A percentile compares a stretch with the other conserved stretches of the same genome.
Conservation (phyloP, 2,329 filamentous ascomycete species). For the Xylariales sp. region DNA sequence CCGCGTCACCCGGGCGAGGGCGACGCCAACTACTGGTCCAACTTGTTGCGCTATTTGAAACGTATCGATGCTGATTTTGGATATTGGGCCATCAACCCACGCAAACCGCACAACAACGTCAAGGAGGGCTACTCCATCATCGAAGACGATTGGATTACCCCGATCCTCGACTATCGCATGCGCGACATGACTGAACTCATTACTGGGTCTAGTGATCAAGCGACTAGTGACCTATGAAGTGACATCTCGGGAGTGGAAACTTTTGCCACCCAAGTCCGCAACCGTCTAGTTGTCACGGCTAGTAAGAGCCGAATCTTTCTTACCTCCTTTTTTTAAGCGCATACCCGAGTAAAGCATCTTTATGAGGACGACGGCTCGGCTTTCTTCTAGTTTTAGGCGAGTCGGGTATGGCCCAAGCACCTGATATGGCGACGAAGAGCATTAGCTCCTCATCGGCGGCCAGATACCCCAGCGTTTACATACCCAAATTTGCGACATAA, state of each 20-base stretch:
- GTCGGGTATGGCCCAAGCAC: not conserved
- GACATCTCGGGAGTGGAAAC: not conserved
- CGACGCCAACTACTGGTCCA: constrained; percentile 73
- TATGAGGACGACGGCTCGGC: not conserved
- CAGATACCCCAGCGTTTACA: constrained; percentile 15
- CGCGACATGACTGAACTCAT: constrained; percentile 70
- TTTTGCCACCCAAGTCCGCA: not conserved
- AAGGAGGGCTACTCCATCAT: constrained; percentile 72
- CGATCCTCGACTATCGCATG: constrained; percentile 71
- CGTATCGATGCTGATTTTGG: constrained; percentile 72
- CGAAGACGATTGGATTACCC: constrained; percentile 72
- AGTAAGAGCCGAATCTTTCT: not conserved
- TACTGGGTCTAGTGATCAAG: constrained; percentile 37
- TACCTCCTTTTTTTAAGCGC: constrained; percentile 1
- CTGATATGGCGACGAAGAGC: constrained; percentile 11
- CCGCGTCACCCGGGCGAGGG: constrained; percentile 64
- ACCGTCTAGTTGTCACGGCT: not conserved
- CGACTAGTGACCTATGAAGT: constrained; percentile 8
- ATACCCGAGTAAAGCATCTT: constrained; percentile 13
- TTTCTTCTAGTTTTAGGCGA: constrained; percentile 2
- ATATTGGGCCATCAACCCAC: constrained; percentile 77
- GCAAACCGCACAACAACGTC: constrained; percentile 68
- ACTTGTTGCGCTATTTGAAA: constrained; percentile 69
- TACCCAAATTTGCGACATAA: constrained; percentile 13
- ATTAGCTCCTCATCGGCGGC: constrained; percentile 1